Conservation (phyloP, 805 yeast genomes). For the Pichia manshurica region DNA sequence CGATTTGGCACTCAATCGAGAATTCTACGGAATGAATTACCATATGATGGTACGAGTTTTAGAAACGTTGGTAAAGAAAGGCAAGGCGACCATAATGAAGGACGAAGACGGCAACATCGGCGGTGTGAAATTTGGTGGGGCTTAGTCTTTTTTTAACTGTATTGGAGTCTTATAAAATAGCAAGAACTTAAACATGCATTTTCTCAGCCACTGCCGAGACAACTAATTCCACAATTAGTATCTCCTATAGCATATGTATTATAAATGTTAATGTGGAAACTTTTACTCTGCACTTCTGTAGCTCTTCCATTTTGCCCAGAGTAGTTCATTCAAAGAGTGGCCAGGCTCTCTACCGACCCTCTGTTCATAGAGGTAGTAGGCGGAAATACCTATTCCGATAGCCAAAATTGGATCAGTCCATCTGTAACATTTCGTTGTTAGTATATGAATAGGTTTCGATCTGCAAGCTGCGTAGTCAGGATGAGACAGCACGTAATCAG, state of each 20-base stretch:
- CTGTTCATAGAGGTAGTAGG: slow-evolving; percentile 59
- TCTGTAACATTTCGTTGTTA: slow-evolving; percentile 2
- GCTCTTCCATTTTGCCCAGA: slow-evolving; percentile 11
- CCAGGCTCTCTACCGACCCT: slow-evolving; percentile 54
- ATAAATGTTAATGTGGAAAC: too few relatives aligned
- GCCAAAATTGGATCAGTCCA: slow-evolving; percentile 63
- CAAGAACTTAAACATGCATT: too few relatives aligned
- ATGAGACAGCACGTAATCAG: not conserved
- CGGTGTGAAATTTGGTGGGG: slow-evolving; percentile 55
- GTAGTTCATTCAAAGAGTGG: slow-evolving; percentile 51
- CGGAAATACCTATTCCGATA: slow-evolving; percentile 51
- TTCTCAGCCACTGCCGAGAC: too few relatives aligned
- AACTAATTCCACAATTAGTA: not conserved
- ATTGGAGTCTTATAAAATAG: too few relatives aligned
- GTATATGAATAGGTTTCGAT: not conserved
- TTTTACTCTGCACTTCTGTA: not conserved
- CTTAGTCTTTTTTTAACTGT: not conserved
- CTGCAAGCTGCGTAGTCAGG: not conserved
- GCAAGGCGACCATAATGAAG: slow-evolving; percentile 67
- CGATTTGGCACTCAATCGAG: slow-evolving; percentile 50
- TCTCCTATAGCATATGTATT: not conserved
- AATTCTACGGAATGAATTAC: slow-evolving; percentile 59
- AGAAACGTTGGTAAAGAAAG: slow-evolving; percentile 54
- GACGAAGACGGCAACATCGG: slow-evolving; percentile 46
- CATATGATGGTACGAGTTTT: slow-evolving; percentile 49